These are phyloP conservation scores for Pichia sp. DNA, from an alignment of 1,139 yeast genomes.

Conservation along the genomic window DNA sequence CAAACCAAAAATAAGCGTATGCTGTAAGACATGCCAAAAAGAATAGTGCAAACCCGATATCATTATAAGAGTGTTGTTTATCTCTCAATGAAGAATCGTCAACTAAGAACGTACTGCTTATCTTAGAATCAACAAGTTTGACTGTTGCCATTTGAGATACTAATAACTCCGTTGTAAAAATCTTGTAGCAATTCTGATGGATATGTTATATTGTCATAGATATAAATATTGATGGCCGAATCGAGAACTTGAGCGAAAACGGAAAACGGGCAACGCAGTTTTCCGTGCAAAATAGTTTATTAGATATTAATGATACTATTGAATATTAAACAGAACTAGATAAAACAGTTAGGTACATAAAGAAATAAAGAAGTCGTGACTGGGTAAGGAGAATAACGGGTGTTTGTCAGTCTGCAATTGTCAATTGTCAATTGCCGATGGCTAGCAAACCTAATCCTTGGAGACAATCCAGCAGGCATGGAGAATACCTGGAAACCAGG, in stretches of 20 bases:
- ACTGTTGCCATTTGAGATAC: neutral
- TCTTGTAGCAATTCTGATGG: no score
- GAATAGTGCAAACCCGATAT: neutral
- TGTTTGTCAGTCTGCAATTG: no score
- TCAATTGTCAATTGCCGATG: no score
- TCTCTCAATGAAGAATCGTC: neutral
- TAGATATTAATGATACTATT: no score
- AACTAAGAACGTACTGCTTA: neutral
- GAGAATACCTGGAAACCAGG: conserved; percentile 73
- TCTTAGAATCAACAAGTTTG: neutral
- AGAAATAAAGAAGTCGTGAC: no score
- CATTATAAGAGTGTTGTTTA: neutral
- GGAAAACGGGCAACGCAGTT: no score
- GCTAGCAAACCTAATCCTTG: conserved; percentile 5
- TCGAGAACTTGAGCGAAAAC: no score
- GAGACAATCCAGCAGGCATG: conserved; percentile 61
- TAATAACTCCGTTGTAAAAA: no score
- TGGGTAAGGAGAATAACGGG: no score
- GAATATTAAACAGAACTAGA: neutral
- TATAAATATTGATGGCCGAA: no score
- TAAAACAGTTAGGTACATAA: neutral
- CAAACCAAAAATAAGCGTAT: neutral
- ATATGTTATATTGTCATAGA: no score
- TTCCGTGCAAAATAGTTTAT: no score
- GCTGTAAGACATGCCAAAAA: neutral